Conservation (phyloP, 306 rosid species). For the Crataegus laevigata region DNA sequence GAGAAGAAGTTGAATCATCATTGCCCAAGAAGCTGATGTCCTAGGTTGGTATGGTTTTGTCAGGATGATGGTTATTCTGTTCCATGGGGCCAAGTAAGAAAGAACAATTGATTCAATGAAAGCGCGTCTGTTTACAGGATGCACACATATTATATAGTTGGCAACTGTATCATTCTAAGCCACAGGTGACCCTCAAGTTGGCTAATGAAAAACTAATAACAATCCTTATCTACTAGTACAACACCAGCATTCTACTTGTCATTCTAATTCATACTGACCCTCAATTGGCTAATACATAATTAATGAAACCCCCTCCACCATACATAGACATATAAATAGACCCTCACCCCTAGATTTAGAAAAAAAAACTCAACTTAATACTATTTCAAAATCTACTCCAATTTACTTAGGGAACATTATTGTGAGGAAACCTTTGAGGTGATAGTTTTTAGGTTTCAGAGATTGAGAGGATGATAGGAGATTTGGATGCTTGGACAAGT, state of each 20-base stretch:
- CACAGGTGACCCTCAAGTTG: not conserved
- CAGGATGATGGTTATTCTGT: not conserved
- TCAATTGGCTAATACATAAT: not conserved
- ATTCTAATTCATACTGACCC: not conserved
- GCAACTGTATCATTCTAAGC: not conserved
- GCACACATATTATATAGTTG: not conserved
- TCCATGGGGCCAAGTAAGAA: not conserved
- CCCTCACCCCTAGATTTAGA: too few relatives aligned
- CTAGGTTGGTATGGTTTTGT: not conserved
- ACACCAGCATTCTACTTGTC: not conserved
- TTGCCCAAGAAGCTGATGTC: not conserved
- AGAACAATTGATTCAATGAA: not conserved
- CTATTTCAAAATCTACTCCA: not conserved
- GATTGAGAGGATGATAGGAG: not conserved
- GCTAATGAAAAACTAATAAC: not conserved
- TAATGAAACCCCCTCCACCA: too few relatives aligned
- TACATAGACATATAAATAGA: too few relatives aligned
- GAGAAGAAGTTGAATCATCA: not conserved
- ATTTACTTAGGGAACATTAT: not conserved
- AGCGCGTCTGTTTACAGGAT: not conserved
- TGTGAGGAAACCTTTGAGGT: not conserved
- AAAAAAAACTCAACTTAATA: too few relatives aligned
- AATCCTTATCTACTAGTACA: not conserved
- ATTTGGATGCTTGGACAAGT: not conserved
- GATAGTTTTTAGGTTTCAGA: not conserved